Evolutionary conservation across 2,329 filamentous ascomycete genomes (phyloP).

Genomic region (Paraconiothyrium brasiliense): DNA sequence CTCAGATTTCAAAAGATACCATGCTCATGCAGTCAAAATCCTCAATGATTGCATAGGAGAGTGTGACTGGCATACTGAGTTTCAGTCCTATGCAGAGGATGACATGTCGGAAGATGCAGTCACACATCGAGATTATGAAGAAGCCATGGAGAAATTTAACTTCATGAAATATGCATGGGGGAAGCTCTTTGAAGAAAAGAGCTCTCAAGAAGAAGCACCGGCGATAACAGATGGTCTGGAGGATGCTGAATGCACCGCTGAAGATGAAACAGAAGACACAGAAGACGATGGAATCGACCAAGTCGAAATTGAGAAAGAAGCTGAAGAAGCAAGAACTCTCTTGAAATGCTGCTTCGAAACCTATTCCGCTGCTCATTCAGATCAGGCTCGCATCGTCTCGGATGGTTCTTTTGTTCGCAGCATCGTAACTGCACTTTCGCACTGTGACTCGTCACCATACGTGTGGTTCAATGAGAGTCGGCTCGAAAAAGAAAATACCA

Average conservation of each 20-base stretch:
- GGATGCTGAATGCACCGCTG: neutral
- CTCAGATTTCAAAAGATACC: neutral
- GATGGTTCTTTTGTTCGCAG: neutral
- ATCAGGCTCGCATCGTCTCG: neutral
- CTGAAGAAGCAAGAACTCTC: neutral
- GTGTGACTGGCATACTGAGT: neutral
- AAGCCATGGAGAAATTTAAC: neutral
- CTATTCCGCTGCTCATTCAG: neutral
- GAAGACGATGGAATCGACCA: neutral
- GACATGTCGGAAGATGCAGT: neutral
- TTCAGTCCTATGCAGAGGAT: neutral
- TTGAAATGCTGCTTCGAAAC: neutral
- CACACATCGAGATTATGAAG: neutral
- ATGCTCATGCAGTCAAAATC: neutral
- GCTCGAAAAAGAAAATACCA: neutral
- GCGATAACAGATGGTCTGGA: neutral
- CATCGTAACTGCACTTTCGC: neutral
- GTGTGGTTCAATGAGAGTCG: neutral
- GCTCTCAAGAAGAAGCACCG: neutral
- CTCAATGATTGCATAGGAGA: neutral
- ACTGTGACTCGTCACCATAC: neutral
- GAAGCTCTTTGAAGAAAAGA: neutral
- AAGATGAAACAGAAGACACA: neutral
- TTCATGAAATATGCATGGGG: neutral
- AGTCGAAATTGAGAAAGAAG: neutral